phyloP scores from a whole-genome alignment of 176 grass and related monocot species.

The Oropetium thomaeum region DNA sequence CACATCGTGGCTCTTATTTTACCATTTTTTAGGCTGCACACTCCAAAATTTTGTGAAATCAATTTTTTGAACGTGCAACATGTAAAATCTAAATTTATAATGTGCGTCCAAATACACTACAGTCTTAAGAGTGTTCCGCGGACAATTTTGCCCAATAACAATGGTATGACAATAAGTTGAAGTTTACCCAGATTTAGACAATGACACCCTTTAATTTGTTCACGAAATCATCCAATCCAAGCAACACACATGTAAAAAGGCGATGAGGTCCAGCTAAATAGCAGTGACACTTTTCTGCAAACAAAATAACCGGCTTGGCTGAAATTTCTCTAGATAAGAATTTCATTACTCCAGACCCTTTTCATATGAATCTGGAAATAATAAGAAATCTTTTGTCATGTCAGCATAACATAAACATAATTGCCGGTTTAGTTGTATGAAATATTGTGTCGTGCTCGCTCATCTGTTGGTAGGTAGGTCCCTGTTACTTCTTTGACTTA shows the following conservation, averaged over 20 bases:
- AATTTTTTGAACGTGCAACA: too few relatives aligned
- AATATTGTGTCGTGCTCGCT: not conserved
- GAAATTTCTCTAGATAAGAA: not conserved
- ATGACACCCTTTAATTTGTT: not conserved
- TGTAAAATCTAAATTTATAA: too few relatives aligned
- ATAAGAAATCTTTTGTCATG: not conserved
- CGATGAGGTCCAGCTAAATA: conserved; percentile 3
- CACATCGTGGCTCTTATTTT: too few relatives aligned
- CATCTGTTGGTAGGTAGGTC: conserved; percentile 32
- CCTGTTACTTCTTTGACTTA: conserved; percentile 25
- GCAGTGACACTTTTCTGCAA: not conserved
- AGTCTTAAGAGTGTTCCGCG: too few relatives aligned
- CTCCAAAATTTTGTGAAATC: too few relatives aligned
- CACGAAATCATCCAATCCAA: conserved; percentile 44
- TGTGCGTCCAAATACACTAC: too few relatives aligned
- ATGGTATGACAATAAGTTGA: not conserved
- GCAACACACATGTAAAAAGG: conserved; percentile 9
- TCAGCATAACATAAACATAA: conserved; percentile 17
- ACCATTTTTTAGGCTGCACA: too few relatives aligned
- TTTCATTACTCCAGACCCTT: not conserved
- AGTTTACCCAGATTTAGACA: conserved; percentile 17
- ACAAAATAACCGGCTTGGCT: conserved; percentile 1
- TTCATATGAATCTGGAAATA: not conserved
- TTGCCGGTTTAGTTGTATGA: not conserved
- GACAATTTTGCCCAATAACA: too few relatives aligned